Evolutionary conservation across 1,284 basidiomycete genomes (phyloP), one percentile per base, ranked within the genome.

Genomic region (Volvariella surrecta): DNA sequence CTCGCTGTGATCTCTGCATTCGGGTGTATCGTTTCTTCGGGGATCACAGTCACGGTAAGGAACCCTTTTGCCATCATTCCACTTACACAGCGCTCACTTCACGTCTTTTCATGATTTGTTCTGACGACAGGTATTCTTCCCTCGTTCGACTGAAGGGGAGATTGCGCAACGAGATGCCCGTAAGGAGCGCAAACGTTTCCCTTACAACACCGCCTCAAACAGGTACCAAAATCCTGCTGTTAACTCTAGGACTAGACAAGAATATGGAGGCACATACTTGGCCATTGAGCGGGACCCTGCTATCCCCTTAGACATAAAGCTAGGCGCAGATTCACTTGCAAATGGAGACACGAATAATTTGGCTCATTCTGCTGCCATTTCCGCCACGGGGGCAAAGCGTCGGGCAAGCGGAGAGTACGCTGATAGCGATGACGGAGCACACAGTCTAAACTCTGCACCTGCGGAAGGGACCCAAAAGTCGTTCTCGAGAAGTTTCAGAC

Each of bases 111-210:
- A 40, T 28, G 21, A 4, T 19, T 32, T 17, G 37, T 13, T 37
- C n/a, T 35, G 6, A 20, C 20, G 4, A 19, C 24, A 84, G 82
- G 82, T 87, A 21, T 87, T 87, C 68, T 87, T 87, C 61, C 83
- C 84, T 22, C 79, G 84, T 18, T 82, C 78, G 2, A 68, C 78
- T 41, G 73, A 82, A 56, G 63, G 66, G 34, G 82, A 85, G 59
- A 76, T 79, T 22, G 63, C 68, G 1, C 58, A 60, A 2, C 67
- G 63, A n/a, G 74, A 79, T 40, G 65, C 66, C 8, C n/a, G 18
- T 22, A 63, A 57, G 15, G 60, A 64, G 30, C 56, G 59, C 17
- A 67, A 59, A 46, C 54, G 59, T 18, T 54, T 45, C 31, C 56
- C 52, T 40, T 55, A 55, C 4, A 41, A 13, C 24, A 35, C 46